A percentile compares a stretch with the other conserved stretches of the same genome.
Conservation (phyloP, 2,329 filamentous ascomycete species). For the Talaromyces sp. region DNA sequence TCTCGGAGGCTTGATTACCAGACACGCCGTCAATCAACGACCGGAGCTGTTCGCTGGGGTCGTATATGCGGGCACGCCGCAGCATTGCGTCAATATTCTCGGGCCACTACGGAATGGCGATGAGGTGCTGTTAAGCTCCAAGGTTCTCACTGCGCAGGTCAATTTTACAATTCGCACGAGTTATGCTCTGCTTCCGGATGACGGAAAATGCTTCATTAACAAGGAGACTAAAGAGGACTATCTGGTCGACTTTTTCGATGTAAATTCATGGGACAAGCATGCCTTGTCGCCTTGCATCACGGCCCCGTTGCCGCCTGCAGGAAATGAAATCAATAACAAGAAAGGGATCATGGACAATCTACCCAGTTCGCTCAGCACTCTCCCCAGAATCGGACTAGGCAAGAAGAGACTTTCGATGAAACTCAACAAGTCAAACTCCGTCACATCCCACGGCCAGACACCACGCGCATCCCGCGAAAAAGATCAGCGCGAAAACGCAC, state of each 20-base stretch:
- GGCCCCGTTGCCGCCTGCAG: constrained; percentile 59
- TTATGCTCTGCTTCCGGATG: constrained; percentile 78
- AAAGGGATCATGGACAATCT: constrained; percentile 34
- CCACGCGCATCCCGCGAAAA: constrained; percentile 16
- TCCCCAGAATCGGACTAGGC: constrained; percentile 24
- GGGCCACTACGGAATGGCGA: constrained; percentile 90
- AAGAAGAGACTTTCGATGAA: constrained; percentile 36
- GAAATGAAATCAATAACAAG: constrained; percentile 30
- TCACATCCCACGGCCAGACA: constrained; percentile 17
- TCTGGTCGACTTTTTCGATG: constrained; percentile 76
- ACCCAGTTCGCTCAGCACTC: constrained; percentile 31
- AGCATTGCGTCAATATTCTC: constrained; percentile 85
- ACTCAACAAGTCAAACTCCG: constrained; percentile 21
- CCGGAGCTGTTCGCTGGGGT: constrained; percentile 85
- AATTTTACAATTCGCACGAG: constrained; percentile 88
- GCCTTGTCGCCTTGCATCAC: constrained; percentile 72
- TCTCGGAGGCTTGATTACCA: constrained; percentile 79
- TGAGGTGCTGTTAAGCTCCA: constrained; percentile 81
- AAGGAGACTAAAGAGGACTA: constrained; percentile 76
- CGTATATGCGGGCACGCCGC: constrained; percentile 77
- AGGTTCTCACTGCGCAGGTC: constrained; percentile 84
- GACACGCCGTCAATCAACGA: constrained; percentile 78
- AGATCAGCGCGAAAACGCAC: constrained; percentile 19
- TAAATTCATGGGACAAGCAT: constrained; percentile 74
- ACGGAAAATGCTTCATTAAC: constrained; percentile 84